Evolutionary conservation across 2,329 filamentous ascomycete genomes (phyloP), one percentile per base, ranked within the genome.

Genomic region (Xylaria sp.): DNA sequence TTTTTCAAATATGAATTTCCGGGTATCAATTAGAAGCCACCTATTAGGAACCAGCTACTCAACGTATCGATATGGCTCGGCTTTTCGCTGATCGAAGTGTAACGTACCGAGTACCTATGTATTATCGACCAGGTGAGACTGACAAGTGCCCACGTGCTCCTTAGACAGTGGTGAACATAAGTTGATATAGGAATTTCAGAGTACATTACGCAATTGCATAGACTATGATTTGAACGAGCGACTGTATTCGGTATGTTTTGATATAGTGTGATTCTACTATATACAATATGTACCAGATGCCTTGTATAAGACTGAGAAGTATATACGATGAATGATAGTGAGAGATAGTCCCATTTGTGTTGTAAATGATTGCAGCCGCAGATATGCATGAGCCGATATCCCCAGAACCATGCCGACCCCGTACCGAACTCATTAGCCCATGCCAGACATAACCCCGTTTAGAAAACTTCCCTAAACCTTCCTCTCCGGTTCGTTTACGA

Each of bases 291-390:
- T 68, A 61, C 61, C 37, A 23, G 66, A 55, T 46, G 46, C 41
- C 34, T 13, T 65, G 34, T 63, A 10, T 52, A 37, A 18, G 50
- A 39, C 51, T 23, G 23, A 63, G 41, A 66, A 69, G n/a, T 69
- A 69, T 66, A 50, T 69, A 66, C 62, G 60, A 69, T 52, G 57
- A 69, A 66, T 37, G 7, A 65, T 65, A 41, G 28, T 28, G 48
- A 54, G 39, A 13, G 60, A 15, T 18, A 13, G 18, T 39, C 41
- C 48, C 15, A 54, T 39, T 28, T 12, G 10, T 41, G 3, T 13
- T 67, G 34, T 25, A 46, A 20, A 10, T 63, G 25, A 41, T n/a
- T 41, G 51, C n/a, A 51, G 4, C 34, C 34, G 23, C 28, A n/a
- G 25, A 62, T 28, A 66, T 66, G 56, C 66, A 60, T 46, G 15